Evolutionary conservation across 306 rosid genomes (phyloP).

Genomic region (Abrus precatorius): DNA sequence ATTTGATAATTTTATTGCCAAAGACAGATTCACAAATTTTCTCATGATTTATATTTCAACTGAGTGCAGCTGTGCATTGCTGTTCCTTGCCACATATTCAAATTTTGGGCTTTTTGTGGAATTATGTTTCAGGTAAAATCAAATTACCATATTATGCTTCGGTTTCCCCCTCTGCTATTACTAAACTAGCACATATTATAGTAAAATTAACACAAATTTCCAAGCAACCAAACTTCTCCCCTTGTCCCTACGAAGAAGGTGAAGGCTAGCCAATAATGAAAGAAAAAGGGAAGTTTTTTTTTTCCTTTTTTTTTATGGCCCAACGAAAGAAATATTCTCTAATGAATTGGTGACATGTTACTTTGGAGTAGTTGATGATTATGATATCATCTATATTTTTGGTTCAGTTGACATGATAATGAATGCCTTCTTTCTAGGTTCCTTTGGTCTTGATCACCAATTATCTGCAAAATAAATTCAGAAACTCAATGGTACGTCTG

Average conservation of each 20-base stretch:
- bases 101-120: constrained; percentile 91
- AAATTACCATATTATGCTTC: constrained; percentile 2
- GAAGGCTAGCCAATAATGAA: not conserved
- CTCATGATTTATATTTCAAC: constrained; percentile 39
- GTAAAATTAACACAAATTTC: constrained; percentile 9
- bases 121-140: constrained; percentile 86
- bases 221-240: not conserved
- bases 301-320: not conserved
- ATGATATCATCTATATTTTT: constrained; percentile 25
- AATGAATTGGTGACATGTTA: not conserved
- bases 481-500: constrained; percentile 83
- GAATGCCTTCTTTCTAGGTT: constrained; percentile 58
- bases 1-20: constrained; percentile 23
- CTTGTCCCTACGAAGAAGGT: not conserved
- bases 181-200: not conserved
- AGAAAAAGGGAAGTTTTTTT: not conserved
- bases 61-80: constrained; percentile 89
- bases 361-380: not conserved
- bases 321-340: constrained; percentile 2
- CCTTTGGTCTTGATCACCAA: constrained; percentile 87
- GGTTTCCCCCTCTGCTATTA: constrained; percentile 25
- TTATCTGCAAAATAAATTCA: constrained; percentile 78
- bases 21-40: constrained; percentile 25
- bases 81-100: constrained; percentile 96
- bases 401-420: constrained; percentile 39